These are phyloP conservation scores for Tarenaya hassleriana DNA, from an alignment of 345 rosid species.

Conservation along the genomic window DNA sequence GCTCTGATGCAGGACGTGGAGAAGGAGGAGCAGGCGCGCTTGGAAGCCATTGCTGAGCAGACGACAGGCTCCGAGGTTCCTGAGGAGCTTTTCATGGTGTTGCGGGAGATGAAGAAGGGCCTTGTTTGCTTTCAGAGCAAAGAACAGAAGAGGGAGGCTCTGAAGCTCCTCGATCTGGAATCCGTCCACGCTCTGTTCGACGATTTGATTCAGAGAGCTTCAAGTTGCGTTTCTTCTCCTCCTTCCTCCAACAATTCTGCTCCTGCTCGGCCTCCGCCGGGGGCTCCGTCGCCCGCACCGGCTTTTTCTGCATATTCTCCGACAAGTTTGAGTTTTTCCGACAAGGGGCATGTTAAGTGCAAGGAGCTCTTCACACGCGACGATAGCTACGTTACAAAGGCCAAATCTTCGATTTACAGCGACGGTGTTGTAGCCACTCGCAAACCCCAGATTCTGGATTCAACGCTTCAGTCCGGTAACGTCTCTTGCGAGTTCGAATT, in stretches of 20 bases:
- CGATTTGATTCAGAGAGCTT: constrained; percentile 81
- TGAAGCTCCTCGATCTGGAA: constrained; percentile 78
- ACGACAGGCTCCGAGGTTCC: constrained; percentile 52
- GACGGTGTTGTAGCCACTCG: constrained; percentile 35
- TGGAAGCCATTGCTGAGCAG: constrained; percentile 59
- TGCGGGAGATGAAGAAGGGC: constrained; percentile 81
- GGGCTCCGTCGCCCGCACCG: background rate
- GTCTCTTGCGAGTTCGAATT: constrained; percentile 40
- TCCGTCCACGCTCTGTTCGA: constrained; percentile 56
- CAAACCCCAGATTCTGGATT: constrained; percentile 50
- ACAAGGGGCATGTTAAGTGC: constrained; percentile 29
- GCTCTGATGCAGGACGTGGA: constrained; percentile 60
- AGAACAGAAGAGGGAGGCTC: constrained; percentile 74
- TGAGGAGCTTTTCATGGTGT: constrained; percentile 58
- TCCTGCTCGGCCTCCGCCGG: constrained; percentile 19
- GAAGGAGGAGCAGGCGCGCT: constrained; percentile 64
- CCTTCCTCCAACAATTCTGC: constrained; percentile 30
- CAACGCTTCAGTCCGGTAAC: constrained; percentile 42
- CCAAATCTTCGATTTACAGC: constrained; percentile 46
- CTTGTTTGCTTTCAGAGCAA: constrained; percentile 49
- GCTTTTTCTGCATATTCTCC: constrained; percentile 3
- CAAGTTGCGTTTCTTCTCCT: constrained; percentile 54
- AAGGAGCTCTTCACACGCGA: constrained; percentile 57
- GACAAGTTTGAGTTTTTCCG: constrained; percentile 25
- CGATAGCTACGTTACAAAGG: constrained; percentile 66